A percentile compares a stretch with the other conserved stretches of the same genome.
These are phyloP conservation scores for Talaromyces liani DNA, from an alignment of 495 filamentous ascomycete species.

Conservation along the genomic window DNA sequence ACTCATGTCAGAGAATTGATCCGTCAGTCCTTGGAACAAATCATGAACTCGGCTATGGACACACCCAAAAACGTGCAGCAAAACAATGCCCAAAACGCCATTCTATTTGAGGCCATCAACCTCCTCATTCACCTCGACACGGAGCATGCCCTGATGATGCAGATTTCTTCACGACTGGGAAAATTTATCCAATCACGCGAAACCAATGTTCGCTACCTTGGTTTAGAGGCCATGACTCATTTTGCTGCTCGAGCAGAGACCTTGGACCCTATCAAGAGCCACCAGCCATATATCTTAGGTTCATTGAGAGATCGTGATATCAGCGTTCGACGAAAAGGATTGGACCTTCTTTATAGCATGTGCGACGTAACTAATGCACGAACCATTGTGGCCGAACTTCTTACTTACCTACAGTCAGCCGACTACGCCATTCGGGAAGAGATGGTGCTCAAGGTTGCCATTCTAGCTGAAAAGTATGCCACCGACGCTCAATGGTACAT, in stretches of 20 bases:
- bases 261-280: conserved; percentile 95
- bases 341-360: conserved; percentile 99
- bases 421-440: conserved; percentile 98
- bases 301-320: conserved; percentile 95
- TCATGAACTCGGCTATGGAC: conserved; percentile 83
- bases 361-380: conserved; percentile 89
- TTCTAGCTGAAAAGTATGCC: conserved; percentile 96
- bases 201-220: conserved; percentile 96
- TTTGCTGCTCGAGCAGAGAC: conserved; percentile 91
- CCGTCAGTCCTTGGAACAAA: conserved; percentile 81
- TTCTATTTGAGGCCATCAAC: conserved; percentile 98
- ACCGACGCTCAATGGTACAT: conserved; percentile 99
- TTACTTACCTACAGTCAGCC: conserved; percentile 90
- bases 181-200: conserved; percentile 96
- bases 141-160: conserved; percentile 90
- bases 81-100: conserved; percentile 98
- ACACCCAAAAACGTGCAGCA: conserved; percentile 98
- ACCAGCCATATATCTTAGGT: conserved; percentile 90
- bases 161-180: conserved; percentile 88
- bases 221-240: conserved; percentile 97
- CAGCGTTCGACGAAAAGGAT: conserved; percentile 88
- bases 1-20: conserved; percentile 87
- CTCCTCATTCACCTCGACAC: conserved; percentile 98
- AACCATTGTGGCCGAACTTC: conserved; percentile 85
- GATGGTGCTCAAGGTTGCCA: conserved; percentile 98